Conservation (phyloP, 371 early-diverging fungal species). For the Batkoa obscura region DNA sequence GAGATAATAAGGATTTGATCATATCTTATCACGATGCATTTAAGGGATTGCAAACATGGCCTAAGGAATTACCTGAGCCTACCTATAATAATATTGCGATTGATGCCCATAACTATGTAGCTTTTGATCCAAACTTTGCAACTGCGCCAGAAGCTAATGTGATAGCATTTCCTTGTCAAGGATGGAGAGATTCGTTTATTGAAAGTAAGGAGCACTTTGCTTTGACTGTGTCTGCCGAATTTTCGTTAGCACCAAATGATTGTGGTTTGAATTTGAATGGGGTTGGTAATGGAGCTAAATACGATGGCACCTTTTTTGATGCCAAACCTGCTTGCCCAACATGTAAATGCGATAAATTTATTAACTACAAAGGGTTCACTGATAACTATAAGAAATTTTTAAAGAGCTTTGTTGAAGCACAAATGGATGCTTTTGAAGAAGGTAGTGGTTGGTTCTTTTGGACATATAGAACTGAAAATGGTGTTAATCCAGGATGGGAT, state of each 20-base stretch:
- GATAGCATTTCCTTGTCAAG: constrained; percentile 8
- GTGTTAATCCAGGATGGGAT: constrained; percentile 15
- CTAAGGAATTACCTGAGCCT: constrained; percentile 8
- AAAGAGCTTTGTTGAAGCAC: not conserved
- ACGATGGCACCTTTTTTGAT: constrained; percentile 30
- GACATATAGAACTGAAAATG: constrained; percentile 28
- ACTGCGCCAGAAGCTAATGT: not conserved
- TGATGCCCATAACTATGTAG: not conserved
- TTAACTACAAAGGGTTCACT: constrained; percentile 11
- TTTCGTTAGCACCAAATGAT: constrained; percentile 49
- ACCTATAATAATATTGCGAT: constrained; percentile 9
- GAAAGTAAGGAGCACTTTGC: constrained; percentile 10
- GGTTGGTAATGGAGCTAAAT: constrained; percentile 36
- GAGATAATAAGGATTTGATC: not conserved
- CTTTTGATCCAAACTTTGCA: not conserved
- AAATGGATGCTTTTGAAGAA: not conserved
- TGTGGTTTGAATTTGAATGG: constrained; percentile 56
- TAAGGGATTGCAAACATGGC: constrained; percentile 12
- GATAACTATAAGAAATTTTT: constrained; percentile 8
- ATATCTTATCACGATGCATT: constrained; percentile 16
- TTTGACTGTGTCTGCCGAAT: constrained; percentile 50
- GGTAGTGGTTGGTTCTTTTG: constrained; percentile 30
- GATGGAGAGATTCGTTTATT: constrained; percentile 6
- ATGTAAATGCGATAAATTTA: constrained; percentile 26
- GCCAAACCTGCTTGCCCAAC: constrained; percentile 13